Conservation (phyloP, 352 stramenopile species). For the Saprolegnia diclina region DNA sequence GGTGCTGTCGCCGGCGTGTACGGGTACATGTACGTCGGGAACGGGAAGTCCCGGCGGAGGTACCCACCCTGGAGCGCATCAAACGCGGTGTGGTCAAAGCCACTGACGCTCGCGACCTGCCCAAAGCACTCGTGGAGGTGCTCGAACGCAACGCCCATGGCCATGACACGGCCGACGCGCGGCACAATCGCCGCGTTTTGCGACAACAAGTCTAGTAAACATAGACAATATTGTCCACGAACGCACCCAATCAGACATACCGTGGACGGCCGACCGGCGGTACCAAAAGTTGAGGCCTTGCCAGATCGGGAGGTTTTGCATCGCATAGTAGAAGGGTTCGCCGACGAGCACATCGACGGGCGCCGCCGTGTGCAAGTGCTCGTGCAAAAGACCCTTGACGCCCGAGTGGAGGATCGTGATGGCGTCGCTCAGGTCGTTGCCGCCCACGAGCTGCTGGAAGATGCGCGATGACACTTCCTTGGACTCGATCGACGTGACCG, state of each 20-base stretch:
- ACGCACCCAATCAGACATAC: neutral
- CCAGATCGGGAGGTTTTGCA: conserved; percentile 80
- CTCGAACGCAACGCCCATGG: conserved; percentile 60
- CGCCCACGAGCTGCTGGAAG: conserved; percentile 58
- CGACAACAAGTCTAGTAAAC: conserved; percentile 32
- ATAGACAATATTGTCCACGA: neutral
- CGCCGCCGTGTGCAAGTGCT: conserved; percentile 50
- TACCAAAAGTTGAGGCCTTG: conserved; percentile 83
- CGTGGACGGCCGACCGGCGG: conserved; percentile 26
- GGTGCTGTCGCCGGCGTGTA: conserved; percentile 38
- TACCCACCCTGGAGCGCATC: conserved; percentile 68
- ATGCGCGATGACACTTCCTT: conserved; percentile 77
- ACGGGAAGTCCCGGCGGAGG: conserved; percentile 68
- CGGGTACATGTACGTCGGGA: conserved; percentile 77
- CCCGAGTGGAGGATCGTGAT: conserved; percentile 58
- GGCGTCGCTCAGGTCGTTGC: conserved; percentile 37
- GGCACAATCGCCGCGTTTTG: conserved; percentile 45
- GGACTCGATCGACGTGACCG: conserved; percentile 68
- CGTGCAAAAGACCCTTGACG: conserved; percentile 53
- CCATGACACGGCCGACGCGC: conserved; percentile 42
- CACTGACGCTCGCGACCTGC: conserved; percentile 55
- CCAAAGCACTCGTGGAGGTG: conserved; percentile 76
- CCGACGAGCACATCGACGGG: conserved; percentile 55
- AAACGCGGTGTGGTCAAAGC: conserved; percentile 67
- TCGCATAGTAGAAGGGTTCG: conserved; percentile 81